These are phyloP conservation scores for Bipolaris gigantea DNA, from an alignment of 2,329 filamentous ascomycete species.

Conservation along the genomic window DNA sequence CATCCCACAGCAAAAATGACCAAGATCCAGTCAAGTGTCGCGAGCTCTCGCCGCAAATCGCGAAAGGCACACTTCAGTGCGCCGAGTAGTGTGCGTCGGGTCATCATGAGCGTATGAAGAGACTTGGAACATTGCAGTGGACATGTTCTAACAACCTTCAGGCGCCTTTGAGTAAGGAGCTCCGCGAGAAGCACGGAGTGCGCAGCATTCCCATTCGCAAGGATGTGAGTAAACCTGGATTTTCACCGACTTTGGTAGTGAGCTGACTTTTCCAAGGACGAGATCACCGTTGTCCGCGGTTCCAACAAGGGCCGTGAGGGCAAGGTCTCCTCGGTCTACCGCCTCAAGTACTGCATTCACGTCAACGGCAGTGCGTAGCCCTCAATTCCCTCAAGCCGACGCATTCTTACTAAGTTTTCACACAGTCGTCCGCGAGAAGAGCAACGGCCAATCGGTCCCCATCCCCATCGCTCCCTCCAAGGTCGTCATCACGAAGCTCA, in stretches of 20 bases:
- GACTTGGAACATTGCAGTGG: conserved; percentile 58
- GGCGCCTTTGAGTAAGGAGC: conserved; percentile 66
- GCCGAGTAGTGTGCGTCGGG: conserved; percentile 88
- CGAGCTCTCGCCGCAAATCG: conserved; percentile 95
- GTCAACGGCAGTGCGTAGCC: conserved; percentile 69
- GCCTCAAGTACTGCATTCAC: conserved; percentile 88
- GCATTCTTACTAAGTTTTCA: conserved; percentile 24
- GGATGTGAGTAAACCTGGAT: conserved; percentile 59
- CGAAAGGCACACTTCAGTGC: conserved; percentile 98
- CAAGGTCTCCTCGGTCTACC: conserved; percentile 90
- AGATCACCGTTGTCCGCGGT: conserved; percentile 90
- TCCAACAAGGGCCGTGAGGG: conserved; percentile 97
- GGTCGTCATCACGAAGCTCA: conserved; percentile 97
- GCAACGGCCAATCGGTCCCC: conserved; percentile 92
- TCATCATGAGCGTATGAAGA: conserved; percentile 80
- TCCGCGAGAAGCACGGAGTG: conserved; percentile 99
- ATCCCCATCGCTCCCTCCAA: conserved; percentile 95
- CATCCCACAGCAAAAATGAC: conserved; percentile 61
- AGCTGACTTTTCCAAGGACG: conserved; percentile 56
- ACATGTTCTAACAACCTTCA: conserved; percentile 40
- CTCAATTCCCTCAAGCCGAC: not conserved
- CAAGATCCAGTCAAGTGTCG: conserved; percentile 65
- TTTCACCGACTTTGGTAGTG: conserved; percentile 7
- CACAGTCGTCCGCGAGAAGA: conserved; percentile 88
- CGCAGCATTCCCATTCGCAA: conserved; percentile 89